phyloP scores from a whole-genome alignment of 179 eudicot species.

The Sideroxylon spinosum region DNA sequence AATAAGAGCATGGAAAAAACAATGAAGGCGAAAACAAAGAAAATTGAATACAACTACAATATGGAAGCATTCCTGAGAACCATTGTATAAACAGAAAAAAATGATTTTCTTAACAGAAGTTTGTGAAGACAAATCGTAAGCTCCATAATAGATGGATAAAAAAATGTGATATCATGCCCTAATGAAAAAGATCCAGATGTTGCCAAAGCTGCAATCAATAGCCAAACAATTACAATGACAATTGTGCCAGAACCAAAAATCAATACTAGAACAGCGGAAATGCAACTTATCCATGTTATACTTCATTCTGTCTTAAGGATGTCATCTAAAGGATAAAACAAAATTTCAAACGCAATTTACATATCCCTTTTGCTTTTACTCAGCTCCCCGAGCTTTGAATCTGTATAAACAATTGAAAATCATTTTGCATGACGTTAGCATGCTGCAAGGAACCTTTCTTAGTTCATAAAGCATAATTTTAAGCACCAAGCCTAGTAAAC shows the following conservation, averaged over 20 bases:
- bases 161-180: background rate
- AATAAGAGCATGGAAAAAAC: too few species aligned
- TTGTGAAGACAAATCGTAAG: background rate
- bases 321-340: background rate
- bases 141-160: background rate
- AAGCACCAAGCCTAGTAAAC: too few species aligned
- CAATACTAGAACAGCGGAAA: background rate
- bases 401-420: slow-evolving; percentile 8
- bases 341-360: background rate
- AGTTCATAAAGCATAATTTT: too few species aligned
- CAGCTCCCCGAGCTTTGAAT: background rate
- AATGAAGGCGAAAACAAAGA: background rate
- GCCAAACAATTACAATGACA: background rate
- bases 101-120: background rate
- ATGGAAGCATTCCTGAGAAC: background rate
- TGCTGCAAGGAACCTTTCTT: background rate
- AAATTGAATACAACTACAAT: background rate
- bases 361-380: background rate
- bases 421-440: background rate
- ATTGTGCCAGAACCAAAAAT: background rate
- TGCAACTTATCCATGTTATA: background rate
- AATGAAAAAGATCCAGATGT: background rate
- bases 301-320: background rate
- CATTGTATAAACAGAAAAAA: background rate
- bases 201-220: background rate